Evolutionary conservation across 495 filamentous ascomycete species (phyloP).

Genomic region (Schizothecium vesticola): DNA sequence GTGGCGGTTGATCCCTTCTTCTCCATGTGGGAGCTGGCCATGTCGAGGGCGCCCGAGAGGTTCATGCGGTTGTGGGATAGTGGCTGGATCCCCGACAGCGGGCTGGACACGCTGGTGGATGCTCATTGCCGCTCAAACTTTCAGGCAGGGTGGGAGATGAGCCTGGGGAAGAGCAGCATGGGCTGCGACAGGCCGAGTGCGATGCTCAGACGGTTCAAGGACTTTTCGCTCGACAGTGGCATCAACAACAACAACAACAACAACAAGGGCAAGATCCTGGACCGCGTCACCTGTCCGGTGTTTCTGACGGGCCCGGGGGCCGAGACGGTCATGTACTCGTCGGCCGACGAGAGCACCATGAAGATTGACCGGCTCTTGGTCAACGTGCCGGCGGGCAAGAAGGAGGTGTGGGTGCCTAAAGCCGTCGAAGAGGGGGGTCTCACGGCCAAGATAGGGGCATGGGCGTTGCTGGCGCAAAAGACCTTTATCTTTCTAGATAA

Average conservation of each 20-base stretch:
- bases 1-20: background rate
- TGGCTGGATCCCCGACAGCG: background rate
- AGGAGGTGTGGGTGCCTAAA: background rate
- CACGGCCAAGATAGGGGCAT: background rate
- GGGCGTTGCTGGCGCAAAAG: background rate
- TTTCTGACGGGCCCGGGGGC: background rate
- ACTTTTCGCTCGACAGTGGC: background rate
- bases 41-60: background rate
- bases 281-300: background rate
- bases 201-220: background rate
- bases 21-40: background rate
- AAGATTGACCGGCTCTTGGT: background rate
- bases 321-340: background rate
- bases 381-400: background rate
- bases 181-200: background rate
- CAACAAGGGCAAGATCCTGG: background rate
- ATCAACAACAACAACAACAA: background rate
- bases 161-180: background rate
- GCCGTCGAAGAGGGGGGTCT: background rate
- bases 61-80: background rate
- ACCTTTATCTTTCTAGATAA: background rate
- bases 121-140: background rate
- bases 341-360: background rate
- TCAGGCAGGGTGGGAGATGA: background rate
- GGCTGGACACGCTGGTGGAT: background rate